These are phyloP conservation scores for Lanmaoa pseudosensibilis DNA, from an alignment of 768 basidiomycete species.

Conservation along the genomic window DNA sequence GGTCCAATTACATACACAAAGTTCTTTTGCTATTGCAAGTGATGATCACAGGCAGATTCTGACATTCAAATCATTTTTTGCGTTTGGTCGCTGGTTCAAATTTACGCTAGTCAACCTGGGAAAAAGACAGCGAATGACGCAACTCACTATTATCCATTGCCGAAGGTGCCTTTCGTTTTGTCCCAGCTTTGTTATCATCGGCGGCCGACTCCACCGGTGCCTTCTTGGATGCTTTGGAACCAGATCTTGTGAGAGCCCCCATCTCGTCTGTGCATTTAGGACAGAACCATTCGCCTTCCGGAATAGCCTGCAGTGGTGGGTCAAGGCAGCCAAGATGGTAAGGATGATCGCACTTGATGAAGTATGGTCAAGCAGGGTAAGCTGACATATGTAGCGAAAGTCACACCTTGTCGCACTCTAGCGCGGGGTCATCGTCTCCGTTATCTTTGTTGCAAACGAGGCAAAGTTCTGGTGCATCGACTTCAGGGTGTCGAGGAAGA, in stretches of 20 bases:
- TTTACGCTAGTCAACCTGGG: background rate
- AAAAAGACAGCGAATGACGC: background rate
- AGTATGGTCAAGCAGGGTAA: conserved; percentile 2
- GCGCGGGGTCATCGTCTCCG: conserved; percentile 67
- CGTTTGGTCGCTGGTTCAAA: conserved; percentile 36
- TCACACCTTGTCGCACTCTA: conserved; percentile 89
- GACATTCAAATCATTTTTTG: conserved; percentile 33
- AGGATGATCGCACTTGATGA: conserved; percentile 77
- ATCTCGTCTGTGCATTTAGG: conserved; percentile 65
- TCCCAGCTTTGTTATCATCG: conserved; percentile 28
- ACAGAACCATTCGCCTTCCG: conserved; percentile 94
- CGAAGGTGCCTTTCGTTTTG: conserved; percentile 49
- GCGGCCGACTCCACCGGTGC: conserved; percentile 1
- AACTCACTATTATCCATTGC: conserved; percentile 39
- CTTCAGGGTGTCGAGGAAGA: conserved; percentile 79
- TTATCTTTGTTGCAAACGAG: conserved; percentile 68
- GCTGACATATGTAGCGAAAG: background rate
- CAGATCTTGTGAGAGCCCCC: conserved; percentile 39
- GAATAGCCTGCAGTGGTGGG: conserved; percentile 74
- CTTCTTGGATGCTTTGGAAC: conserved; percentile 22
- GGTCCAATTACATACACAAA: conserved; percentile 5
- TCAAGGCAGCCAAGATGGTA: conserved; percentile 82
- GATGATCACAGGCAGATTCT: background rate
- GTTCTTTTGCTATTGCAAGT: background rate
- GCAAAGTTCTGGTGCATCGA: conserved; percentile 67